Base-by-base conservation (phyloP, 176 grass and related monocot genomes). In the Musa beccarii region DNA sequence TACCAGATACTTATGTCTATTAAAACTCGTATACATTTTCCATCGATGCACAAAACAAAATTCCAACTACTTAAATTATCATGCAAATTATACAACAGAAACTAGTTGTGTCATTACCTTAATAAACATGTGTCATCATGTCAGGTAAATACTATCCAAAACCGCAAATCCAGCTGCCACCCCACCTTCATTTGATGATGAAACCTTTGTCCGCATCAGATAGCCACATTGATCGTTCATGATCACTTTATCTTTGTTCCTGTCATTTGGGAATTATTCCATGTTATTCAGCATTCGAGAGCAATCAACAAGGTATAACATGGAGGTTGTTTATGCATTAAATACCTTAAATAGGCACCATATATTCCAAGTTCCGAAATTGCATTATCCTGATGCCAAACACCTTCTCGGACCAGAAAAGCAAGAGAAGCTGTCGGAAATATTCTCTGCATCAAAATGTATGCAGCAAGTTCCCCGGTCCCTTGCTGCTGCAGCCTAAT, bases 371-470 rank as follows among this genome's bases (percentile, higher is more conserved):
- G 90, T 79, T 97, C 93, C 54, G 90, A 97, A 68, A 97, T 90
- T 19, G 87, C 87, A 74, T 92, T 80, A 54, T 90, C 94, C 57
- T 75, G 85, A 80, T 89, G 85, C 54, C 82, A 93, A 68, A 87
- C 69, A 52, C 93, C 94, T 5, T 86, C 90, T 28, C 88, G 86
- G 26, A 97, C 83, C 52, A 97, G 80, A 69, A 85, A 87, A 79
- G 86, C 74, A 85, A 81, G 80, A 72, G 84, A 85, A 55, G 88
- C 79, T 85, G 66, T 85, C 22, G 90, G 94, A 49, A 91, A 97
- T 78, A 97, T 97, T 52, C 94, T 85, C 76, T 97, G 94, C 94
- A 97, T 97, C 76, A 97, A 66, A 83, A 97, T 97, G 73, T 89
- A 97, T 10, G 90, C 90, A 22, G 86, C 90, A 90, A 97, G 84